phyloP scores from a whole-genome alignment of 129 eudicot species.

The Chrysanthemum lavandulifolium region DNA sequence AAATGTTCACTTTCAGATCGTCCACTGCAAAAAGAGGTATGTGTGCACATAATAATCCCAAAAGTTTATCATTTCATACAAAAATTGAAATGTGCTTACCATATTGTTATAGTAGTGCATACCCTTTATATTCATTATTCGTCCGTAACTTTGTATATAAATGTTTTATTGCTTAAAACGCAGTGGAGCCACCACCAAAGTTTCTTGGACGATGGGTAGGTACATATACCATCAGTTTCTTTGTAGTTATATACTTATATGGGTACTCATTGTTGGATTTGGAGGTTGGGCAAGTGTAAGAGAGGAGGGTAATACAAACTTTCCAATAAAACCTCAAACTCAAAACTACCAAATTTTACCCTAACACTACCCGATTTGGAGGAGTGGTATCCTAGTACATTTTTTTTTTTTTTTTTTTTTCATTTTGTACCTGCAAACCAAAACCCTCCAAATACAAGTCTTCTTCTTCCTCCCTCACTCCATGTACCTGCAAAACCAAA shows the following conservation, averaged over 20 bases:
- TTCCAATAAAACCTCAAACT: no score
- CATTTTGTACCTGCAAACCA: no score
- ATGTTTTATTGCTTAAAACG: conserved; percentile 46
- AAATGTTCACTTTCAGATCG: conserved; percentile 75
- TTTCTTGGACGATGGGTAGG: conserved; percentile 79
- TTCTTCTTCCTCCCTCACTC: no score
- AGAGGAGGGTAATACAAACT: no score
- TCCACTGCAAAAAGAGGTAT: conserved; percentile 88
- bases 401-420: no score
- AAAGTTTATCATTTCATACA: not conserved
- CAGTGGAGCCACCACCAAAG: conserved; percentile 86
- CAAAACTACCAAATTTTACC: no score
- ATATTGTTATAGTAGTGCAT: no score
- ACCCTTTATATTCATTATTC: no score
- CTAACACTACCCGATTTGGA: no score
- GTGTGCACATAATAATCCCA: not conserved
- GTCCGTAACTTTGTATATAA: not conserved
- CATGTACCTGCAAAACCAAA: no score
- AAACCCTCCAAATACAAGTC: no score
- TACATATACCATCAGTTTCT: conserved; percentile 53
- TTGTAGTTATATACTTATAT: conserved; percentile 49
- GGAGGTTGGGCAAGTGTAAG: conserved; percentile 98
- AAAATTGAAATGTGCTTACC: not conserved
- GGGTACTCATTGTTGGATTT: conserved; percentile 83
- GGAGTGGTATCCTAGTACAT: no score